Conservation (phyloP, 306 rosid species). For the Vachellia pachyceras region DNA sequence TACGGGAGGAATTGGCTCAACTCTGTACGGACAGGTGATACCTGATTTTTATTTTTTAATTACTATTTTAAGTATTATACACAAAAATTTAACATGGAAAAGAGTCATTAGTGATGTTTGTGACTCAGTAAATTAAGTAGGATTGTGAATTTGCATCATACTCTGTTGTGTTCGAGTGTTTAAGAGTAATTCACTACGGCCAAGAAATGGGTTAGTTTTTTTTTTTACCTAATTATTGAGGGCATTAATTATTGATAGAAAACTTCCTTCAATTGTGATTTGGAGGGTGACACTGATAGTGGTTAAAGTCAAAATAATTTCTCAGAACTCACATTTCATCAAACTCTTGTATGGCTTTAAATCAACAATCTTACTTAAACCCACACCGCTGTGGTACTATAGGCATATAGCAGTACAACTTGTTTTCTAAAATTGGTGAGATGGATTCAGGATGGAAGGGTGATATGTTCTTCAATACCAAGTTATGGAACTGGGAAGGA, state of each 20-base stretch:
- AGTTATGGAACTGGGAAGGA: constrained; percentile 70
- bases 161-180: neutral
- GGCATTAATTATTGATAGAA: neutral
- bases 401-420: neutral
- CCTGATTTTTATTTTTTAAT: neutral
- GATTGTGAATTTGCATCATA: neutral
- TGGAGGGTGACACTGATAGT: neutral
- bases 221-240: neutral
- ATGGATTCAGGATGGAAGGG: constrained; percentile 64
- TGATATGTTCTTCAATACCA: constrained; percentile 70
- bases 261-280: neutral
- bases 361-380: neutral
- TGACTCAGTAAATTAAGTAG: neutral
- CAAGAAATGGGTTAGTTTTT: constrained; percentile 42
- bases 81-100: neutral
- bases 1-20: constrained; percentile 66
- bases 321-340: neutral
- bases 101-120: neutral
- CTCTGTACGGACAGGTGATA: constrained; percentile 72
- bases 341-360: neutral
- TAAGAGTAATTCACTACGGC: neutral
- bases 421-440: constrained; percentile 7
- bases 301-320: neutral
- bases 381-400: neutral
- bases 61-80: no score